These are phyloP conservation scores for Remersonia thermophila DNA, from an alignment of 2,329 filamentous ascomycete species.

Conservation along the genomic window DNA sequence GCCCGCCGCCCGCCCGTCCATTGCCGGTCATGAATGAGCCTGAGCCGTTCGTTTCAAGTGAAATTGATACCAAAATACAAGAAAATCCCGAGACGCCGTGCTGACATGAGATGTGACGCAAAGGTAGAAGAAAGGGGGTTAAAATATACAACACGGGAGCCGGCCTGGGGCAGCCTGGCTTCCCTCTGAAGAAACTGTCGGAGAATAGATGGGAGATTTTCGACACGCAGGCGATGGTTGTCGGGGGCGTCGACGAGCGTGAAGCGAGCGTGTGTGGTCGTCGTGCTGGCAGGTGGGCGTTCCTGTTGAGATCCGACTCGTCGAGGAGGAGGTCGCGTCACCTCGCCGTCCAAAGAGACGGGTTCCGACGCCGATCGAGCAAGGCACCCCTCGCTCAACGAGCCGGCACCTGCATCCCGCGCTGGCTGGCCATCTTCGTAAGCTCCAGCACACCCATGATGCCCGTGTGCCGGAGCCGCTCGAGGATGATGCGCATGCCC, in stretches of 20 bases:
- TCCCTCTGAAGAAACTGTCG: constrained; percentile 3
- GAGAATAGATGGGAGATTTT: background rate
- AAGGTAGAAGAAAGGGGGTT: constrained; percentile 1
- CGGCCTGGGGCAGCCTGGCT: background rate
- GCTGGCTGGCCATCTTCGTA: constrained; percentile 31
- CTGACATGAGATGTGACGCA: constrained; percentile 2
- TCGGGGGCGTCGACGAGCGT: background rate
- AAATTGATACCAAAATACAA: constrained; percentile 7
- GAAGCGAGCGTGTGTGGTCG: no score
- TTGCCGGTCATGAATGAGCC: constrained; percentile 6
- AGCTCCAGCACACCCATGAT: constrained; percentile 47
- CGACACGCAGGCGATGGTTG: background rate
- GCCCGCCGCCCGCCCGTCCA: background rate
- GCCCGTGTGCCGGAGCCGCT: constrained; percentile 49
- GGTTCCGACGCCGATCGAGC: no score
- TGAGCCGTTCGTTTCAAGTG: constrained; percentile 5
- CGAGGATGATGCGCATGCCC: constrained; percentile 71
- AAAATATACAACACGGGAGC: constrained; percentile 12
- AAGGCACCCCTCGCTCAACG: background rate
- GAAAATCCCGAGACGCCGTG: constrained; percentile 7
- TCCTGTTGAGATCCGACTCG: no score
- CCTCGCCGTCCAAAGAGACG: no score
- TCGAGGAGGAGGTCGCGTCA: no score
- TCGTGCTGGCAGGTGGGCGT: no score
- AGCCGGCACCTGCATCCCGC: background rate